A percentile compares a stretch with the other conserved stretches of the same genome.
Evolutionary conservation across 306 rosid genomes (phyloP).

Genomic region (Quercus glauca): DNA sequence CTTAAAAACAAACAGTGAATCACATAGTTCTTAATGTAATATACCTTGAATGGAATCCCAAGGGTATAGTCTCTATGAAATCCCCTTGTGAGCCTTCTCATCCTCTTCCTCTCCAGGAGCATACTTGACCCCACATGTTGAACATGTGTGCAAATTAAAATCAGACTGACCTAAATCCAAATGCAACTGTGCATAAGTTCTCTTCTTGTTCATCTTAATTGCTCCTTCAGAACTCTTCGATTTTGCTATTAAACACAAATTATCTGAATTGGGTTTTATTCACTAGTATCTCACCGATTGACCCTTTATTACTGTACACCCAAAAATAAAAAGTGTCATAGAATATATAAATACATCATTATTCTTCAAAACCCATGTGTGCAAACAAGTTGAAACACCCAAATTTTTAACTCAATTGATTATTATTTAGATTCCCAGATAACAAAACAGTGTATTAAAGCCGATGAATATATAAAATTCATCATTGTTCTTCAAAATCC

Average conservation of each 20-base stretch:
- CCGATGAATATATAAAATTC: too few species aligned
- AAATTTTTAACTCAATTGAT: too few species aligned
- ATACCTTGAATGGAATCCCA: conserved; percentile 71
- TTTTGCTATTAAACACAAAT: background rate
- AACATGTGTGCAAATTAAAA: conserved; percentile 54
- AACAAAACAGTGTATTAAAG: too few species aligned
- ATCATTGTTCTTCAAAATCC: too few species aligned
- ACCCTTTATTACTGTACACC: background rate
- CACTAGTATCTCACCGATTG: background rate
- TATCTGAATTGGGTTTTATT: background rate
- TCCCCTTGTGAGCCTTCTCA: conserved; percentile 65
- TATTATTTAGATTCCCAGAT: too few species aligned
- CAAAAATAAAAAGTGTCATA: background rate
- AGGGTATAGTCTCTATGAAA: conserved; percentile 59
- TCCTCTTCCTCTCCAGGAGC: conserved; percentile 56
- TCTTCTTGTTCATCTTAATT: conserved; percentile 66
- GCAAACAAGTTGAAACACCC: too few species aligned
- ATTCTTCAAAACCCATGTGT: too few species aligned
- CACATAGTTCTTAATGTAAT: too few species aligned
- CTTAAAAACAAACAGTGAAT: too few species aligned
- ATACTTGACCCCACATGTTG: conserved; percentile 59
- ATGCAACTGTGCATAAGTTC: conserved; percentile 77
- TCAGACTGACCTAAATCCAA: conserved; percentile 80
- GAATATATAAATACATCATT: background rate
- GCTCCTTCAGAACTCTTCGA: conserved; percentile 24